Conservation (phyloP, 139 green algal genomes). For the Diplosphaera chodatii region DNA sequence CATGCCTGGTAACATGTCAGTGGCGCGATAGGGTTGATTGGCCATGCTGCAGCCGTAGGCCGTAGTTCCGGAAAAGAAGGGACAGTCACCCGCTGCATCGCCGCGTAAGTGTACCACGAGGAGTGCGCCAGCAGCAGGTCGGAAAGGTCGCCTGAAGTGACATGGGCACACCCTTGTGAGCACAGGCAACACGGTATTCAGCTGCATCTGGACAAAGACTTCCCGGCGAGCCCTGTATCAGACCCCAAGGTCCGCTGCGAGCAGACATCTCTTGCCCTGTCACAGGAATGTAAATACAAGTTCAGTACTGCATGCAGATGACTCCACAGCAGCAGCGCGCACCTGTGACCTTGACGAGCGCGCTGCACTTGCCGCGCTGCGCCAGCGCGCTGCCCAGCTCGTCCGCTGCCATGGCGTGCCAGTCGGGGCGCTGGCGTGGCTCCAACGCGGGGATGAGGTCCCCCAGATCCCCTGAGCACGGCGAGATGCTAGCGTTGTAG, state of each 20-base stretch:
- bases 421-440: constrained; percentile 10
- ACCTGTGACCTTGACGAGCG: constrained; percentile 45
- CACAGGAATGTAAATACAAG: background rate
- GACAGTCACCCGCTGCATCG: constrained; percentile 48
- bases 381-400: constrained; percentile 13
- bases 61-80: no score
- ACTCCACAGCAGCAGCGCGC: background rate
- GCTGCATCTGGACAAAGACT: no score
- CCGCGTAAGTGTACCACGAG: constrained; percentile 58
- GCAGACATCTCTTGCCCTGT: no score
- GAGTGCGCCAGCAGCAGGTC: constrained; percentile 53
- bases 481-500: background rate
- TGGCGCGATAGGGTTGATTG: no score
- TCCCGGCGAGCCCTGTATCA: no score
- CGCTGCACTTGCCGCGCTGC: constrained; percentile 38
- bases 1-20: no score
- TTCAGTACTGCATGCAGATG: background rate
- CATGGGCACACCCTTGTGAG: no score
- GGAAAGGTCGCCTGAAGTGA: constrained; percentile 31
- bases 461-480: constrained; percentile 19
- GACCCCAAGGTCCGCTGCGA: background rate
- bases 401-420: background rate
- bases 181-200: no score
- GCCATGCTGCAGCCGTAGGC: no score
- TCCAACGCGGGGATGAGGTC: constrained; percentile 26